These are phyloP conservation scores for Rhipidocladum racemiflorum DNA, from an alignment of 176 grass and related monocot genomes.

Conservation along the genomic window DNA sequence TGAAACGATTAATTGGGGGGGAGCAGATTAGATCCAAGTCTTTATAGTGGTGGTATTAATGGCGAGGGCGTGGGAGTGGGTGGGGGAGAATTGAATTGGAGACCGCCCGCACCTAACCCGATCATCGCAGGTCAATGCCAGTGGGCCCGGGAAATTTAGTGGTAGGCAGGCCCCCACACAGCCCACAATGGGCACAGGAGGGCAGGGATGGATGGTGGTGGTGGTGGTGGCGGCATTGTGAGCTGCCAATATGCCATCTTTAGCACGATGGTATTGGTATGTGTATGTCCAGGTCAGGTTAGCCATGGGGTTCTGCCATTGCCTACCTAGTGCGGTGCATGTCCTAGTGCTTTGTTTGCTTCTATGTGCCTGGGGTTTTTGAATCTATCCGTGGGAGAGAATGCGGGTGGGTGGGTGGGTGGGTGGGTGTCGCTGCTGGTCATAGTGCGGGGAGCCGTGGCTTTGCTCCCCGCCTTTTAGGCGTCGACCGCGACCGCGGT, in stretches of 20 bases:
- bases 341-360: constrained; percentile 32
- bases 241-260: constrained; percentile 24
- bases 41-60: constrained; percentile 55
- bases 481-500: constrained; percentile 8
- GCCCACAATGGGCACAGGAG: constrained; percentile 25
- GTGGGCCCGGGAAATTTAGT: constrained; percentile 59
- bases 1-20: neutral
- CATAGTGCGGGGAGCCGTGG: constrained; percentile 26
- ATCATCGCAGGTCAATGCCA: constrained; percentile 56
- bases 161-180: constrained; percentile 44
- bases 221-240: constrained; percentile 2
- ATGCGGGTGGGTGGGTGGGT: constrained; percentile 24
- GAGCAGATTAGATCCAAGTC: constrained; percentile 30
- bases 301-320: constrained; percentile 4
- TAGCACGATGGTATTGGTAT: neutral
- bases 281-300: constrained; percentile 17
- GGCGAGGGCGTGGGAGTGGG: constrained; percentile 48
- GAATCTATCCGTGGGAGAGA: constrained; percentile 5
- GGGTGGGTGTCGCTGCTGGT: constrained; percentile 36
- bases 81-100: constrained; percentile 65
- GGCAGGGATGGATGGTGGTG: neutral
- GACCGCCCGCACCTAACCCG: constrained; percentile 68
- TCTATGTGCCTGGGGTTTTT: neutral
- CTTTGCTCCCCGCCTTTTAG: constrained; percentile 46
- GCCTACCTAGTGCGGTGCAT: constrained; percentile 32